A percentile compares a stretch with the other conserved stretches of the same genome.
phyloP scores from a whole-genome alignment of 1,139 yeast species.

The Kurtzmaniella quercitrusa region DNA sequence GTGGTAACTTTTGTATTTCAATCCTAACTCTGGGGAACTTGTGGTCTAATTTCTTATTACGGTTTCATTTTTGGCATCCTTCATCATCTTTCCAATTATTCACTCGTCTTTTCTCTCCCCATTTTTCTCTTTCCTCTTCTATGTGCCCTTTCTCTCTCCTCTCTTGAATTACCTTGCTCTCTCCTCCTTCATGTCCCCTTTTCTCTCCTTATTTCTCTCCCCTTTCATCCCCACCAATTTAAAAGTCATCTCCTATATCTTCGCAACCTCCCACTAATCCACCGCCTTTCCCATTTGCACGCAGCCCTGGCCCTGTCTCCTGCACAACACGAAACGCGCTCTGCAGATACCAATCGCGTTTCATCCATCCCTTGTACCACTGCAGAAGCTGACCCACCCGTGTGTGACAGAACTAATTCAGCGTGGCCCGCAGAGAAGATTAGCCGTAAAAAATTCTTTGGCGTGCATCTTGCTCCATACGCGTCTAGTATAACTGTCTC shows the following conservation, averaged over 20 bases:
- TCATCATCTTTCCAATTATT: too few relatives aligned
- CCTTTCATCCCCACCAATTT: neutral
- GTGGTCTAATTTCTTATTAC: neutral
- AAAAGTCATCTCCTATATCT: neutral
- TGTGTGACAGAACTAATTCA: neutral
- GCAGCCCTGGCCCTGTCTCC: neutral
- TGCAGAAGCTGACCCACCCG: neutral
- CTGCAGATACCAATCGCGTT: neutral
- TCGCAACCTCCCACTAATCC: neutral
- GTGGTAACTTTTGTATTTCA: too few relatives aligned
- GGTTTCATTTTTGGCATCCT: too few relatives aligned
- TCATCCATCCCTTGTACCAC: neutral
- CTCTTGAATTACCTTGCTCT: neutral
- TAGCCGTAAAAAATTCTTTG: neutral
- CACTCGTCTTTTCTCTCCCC: neutral
- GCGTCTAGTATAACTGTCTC: neutral
- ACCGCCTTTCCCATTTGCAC: neutral
- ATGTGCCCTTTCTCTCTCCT: neutral
- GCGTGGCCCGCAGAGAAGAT: conserved; percentile 1
- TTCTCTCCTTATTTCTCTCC: neutral
- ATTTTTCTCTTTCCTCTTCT: neutral
- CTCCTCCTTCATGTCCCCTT: neutral
- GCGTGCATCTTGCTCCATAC: neutral
- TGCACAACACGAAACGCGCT: conserved; percentile 2
- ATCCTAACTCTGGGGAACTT: neutral